Base-by-base conservation (phyloP, 2,329 filamentous ascomycete genomes). In the Penicillium capsulatum region DNA sequence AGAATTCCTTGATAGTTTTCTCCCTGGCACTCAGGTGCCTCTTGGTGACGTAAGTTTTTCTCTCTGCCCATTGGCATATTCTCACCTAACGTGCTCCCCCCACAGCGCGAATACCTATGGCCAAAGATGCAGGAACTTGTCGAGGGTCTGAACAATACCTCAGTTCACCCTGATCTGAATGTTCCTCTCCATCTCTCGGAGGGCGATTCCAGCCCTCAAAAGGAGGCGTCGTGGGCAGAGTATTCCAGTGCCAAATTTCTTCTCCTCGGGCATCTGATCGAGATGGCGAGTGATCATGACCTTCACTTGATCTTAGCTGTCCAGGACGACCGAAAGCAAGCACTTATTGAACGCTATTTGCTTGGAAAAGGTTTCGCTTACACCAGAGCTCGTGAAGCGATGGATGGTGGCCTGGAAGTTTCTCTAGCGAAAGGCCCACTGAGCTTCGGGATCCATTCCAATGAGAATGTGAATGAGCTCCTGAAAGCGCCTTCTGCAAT, bases 211-310 rank as follows among this genome's bases (percentile, higher is more conserved):
- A 59, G 66, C 24, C 50, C 64, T 5, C 47, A 55, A 31, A 61
- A 65, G 38, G 61, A 70, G 43, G 65, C 69, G 4, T 54, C 63
- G 3, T 72, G 68, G 64, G 69, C 67, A 3, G 68, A 72, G 38
- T 71, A 71, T 45, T 69, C 66, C 6, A 70, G 69, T 34, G 60
- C 68, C 7, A 72, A 72, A 45, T 72, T 72, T 30, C 52, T 64
- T 14, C 62, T 72, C 14, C 55, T 72, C 3, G 64, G 65, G n/a
- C 61, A 67, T 38, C 53, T 71, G 10, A 58, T 70, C 17, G 60
- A 69, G 29, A 44, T 61, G 11, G 59, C 60, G 2, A 57, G 54
- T 15, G 48, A 40, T 3, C 50, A 57, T 35, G 62, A 67, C 33
- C 47, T 66, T 9, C 67, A 70, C 38, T 41, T 71, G 10, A 57